A percentile compares a stretch with the other conserved stretches of the same genome.
phyloP scores from a whole-genome alignment of 495 filamentous ascomycete species.

The Penicillium desertorum region DNA sequence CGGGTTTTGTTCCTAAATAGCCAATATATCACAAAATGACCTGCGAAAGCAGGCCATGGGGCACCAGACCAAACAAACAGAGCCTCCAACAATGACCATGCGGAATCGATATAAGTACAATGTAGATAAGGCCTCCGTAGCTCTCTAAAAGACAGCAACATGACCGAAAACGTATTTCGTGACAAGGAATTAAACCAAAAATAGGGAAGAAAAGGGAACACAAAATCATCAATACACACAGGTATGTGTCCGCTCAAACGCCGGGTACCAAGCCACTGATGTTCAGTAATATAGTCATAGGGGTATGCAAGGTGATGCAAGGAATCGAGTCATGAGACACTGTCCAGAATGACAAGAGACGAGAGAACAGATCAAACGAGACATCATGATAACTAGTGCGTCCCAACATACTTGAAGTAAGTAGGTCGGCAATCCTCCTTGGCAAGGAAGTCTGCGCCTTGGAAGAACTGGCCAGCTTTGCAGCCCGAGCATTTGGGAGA shows the following conservation, averaged over 20 bases:
- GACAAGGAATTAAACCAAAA: slow-evolving; percentile 13
- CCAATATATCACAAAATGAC: slow-evolving; percentile 13
- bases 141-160: slow-evolving; percentile 17
- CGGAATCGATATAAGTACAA: slow-evolving; percentile 38
- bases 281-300: slow-evolving; percentile 29
- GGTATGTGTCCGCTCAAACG: slow-evolving; percentile 35
- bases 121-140: slow-evolving; percentile 25
- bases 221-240: slow-evolving; percentile 28
- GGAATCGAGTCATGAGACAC: slow-evolving; percentile 19
- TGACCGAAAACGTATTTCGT: slow-evolving; percentile 26
- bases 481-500: slow-evolving; percentile 93
- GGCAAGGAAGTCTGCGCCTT: slow-evolving; percentile 78
- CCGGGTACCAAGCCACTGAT: slow-evolving; percentile 29
- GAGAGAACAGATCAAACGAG: slow-evolving; percentile 10
- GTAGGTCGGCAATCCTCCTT: slow-evolving; percentile 94
- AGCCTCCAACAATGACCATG: slow-evolving; percentile 20
- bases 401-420: slow-evolving; percentile 94
- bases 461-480: slow-evolving; percentile 77
- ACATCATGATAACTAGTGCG: slow-evolving; percentile 52
- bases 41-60: slow-evolving; percentile 8
- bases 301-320: slow-evolving; percentile 33
- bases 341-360: slow-evolving; percentile 15
- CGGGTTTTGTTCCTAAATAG: slow-evolving; percentile 6
- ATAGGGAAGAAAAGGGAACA: slow-evolving; percentile 15
- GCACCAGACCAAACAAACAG: slow-evolving; percentile 10